Evolutionary conservation across 1,284 basidiomycete genomes (phyloP).

Genomic region (Cryptococcus wingfieldii): DNA sequence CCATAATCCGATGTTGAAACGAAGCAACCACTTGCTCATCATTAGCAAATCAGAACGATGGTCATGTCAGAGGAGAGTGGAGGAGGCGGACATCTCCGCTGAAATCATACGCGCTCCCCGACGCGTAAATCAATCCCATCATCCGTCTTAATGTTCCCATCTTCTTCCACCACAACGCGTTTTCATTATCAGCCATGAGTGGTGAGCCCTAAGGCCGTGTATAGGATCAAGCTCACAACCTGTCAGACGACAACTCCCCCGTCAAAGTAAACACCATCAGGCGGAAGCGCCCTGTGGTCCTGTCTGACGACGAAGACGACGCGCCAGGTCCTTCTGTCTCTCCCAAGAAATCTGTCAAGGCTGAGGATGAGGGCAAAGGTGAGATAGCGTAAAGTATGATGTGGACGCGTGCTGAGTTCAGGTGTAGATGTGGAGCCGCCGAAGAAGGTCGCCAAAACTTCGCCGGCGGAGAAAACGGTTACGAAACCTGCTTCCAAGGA

Average conservation of each 20-base stretch:
- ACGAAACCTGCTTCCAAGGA: no score
- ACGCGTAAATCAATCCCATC: not conserved
- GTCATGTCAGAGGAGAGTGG: no score
- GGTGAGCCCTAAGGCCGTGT: not conserved
- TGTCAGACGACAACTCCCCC: constrained; percentile 21
- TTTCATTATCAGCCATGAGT: not conserved
- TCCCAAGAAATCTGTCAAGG: constrained; percentile 7
- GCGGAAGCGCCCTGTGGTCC: constrained; percentile 59
- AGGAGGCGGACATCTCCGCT: not conserved
- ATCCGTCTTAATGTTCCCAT: not conserved
- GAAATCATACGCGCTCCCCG: not conserved
- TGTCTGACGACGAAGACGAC: constrained; percentile 63
- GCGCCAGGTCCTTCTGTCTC: constrained; percentile 4
- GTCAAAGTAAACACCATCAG: constrained; percentile 14
- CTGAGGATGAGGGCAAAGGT: not conserved
- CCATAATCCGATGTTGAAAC: no score
- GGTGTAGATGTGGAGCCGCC: constrained; percentile 27
- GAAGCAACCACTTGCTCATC: no score
- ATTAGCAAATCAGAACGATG: no score
- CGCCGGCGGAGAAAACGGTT: not conserved
- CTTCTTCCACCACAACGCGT: not conserved
- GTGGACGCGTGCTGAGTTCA: not conserved
- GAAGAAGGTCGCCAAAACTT: constrained; percentile 34
- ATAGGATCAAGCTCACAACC: constrained; percentile 5
- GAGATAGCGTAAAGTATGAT: not conserved